phyloP scores from a whole-genome alignment of 179 eudicot genomes.

The Amaranthus tricolor region DNA sequence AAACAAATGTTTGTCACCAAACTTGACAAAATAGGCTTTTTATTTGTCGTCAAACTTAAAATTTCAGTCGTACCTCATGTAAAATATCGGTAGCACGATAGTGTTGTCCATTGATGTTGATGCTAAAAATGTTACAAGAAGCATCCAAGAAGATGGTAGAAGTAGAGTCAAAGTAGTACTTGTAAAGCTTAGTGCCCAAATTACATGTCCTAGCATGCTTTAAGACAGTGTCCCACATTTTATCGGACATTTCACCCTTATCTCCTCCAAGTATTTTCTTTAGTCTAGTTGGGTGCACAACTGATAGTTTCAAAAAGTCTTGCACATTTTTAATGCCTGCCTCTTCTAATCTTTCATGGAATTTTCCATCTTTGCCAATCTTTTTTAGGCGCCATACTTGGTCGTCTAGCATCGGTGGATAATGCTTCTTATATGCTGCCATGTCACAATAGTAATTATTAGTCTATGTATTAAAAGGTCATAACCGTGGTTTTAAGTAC shows the following conservation, averaged over 20 bases:
- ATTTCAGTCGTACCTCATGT: neutral
- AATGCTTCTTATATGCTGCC: conserved; percentile 74
- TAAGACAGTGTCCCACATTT: conserved; percentile 58
- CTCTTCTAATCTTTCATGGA: conserved; percentile 49
- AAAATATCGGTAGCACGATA: conserved; percentile 1
- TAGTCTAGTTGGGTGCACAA: conserved; percentile 35
- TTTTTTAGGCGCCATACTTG: conserved; percentile 87
- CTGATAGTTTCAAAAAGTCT: conserved; percentile 56
- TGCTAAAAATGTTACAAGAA: conserved; percentile 49
- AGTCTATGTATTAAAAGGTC: too few species aligned
- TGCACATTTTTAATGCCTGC: conserved; percentile 50
- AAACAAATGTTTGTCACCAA: neutral
- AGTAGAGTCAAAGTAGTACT: conserved; percentile 24
- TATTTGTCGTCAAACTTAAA: neutral
- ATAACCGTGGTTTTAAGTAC: too few species aligned
- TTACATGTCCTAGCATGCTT: conserved; percentile 65
- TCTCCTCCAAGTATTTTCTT: conserved; percentile 50
- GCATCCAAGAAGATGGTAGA: conserved; percentile 46
- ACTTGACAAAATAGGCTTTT: neutral
- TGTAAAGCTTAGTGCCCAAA: conserved; percentile 45
- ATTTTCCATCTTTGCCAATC: conserved; percentile 76
- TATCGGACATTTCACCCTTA: conserved; percentile 56
- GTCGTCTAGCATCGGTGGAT: conserved; percentile 67
- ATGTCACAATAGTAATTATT: neutral
- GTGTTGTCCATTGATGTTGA: conserved; percentile 34